Percentiles rank a stretch among this genome's conserved stretches.
Evolutionary conservation across 768 basidiomycete genomes (phyloP).

Genomic region (Hirschioporus abietinus): DNA sequence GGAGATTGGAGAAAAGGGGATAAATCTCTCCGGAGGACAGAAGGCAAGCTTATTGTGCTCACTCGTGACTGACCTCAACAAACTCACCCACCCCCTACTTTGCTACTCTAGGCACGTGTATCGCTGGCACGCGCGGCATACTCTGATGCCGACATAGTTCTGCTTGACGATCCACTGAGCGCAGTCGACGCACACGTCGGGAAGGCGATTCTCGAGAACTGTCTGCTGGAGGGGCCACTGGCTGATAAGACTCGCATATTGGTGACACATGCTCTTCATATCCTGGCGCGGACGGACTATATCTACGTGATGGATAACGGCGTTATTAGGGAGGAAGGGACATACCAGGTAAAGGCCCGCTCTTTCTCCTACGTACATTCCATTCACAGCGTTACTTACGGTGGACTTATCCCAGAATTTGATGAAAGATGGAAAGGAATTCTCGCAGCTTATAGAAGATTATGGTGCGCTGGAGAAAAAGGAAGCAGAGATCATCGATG

Average conservation of each 20-base stretch:
- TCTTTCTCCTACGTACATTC: neutral
- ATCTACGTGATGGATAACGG: slow-evolving; percentile 62
- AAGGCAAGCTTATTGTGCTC: slow-evolving; percentile 18
- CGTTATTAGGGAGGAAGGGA: slow-evolving; percentile 55
- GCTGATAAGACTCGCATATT: slow-evolving; percentile 52
- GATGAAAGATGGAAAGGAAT: slow-evolving; percentile 36
- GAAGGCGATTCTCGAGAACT: slow-evolving; percentile 57
- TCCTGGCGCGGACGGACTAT: slow-evolving; percentile 54
- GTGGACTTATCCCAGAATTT: slow-evolving; percentile 30
- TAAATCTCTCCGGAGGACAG: slow-evolving; percentile 44
- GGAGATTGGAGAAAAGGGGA: slow-evolving; percentile 75
- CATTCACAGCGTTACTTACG: neutral
- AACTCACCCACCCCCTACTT: neutral
- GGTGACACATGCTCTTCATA: slow-evolving; percentile 55
- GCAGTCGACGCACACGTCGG: slow-evolving; percentile 79
- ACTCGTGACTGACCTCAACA: slow-evolving; percentile 4
- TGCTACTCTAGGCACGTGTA: slow-evolving; percentile 55
- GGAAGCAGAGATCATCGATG: slow-evolving; percentile 26
- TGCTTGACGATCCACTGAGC: slow-evolving; percentile 78
- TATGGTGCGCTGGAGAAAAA: slow-evolving; percentile 39
- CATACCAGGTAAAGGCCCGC: slow-evolving; percentile 39
- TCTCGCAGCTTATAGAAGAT: slow-evolving; percentile 50
- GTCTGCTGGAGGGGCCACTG: slow-evolving; percentile 49
- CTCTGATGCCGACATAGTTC: slow-evolving; percentile 62
- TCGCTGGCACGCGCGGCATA: slow-evolving; percentile 76